phyloP scores from a whole-genome alignment of 768 basidiomycete genomes.

The Mycena polygramma region DNA sequence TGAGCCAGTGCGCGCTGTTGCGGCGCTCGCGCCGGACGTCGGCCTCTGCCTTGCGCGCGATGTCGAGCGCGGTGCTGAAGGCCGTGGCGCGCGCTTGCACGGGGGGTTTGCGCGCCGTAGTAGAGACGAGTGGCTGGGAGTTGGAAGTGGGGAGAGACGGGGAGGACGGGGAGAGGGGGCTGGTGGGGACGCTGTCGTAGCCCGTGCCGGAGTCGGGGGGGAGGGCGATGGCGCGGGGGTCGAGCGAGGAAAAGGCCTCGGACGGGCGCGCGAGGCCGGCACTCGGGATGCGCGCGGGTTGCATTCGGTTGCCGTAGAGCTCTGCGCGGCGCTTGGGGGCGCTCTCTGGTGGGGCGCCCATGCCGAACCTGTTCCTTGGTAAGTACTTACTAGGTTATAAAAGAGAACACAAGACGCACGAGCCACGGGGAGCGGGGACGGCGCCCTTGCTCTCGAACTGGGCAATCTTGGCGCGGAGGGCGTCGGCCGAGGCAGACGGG shows the following conservation, averaged over 20 bases:
- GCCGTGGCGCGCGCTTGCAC: constrained; percentile 47
- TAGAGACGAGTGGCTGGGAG: background rate
- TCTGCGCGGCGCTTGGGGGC: constrained; percentile 69
- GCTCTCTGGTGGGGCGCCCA: constrained; percentile 60
- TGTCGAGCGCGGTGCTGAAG: constrained; percentile 57
- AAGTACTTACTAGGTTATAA: background rate
- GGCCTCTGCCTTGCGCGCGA: constrained; percentile 54
- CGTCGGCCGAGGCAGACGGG: constrained; percentile 46
- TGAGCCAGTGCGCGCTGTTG: constrained; percentile 36
- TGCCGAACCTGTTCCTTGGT: constrained; percentile 44
- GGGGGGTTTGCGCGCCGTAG: background rate
- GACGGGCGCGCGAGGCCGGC: constrained; percentile 38
- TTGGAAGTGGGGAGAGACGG: background rate
- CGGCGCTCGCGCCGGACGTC: constrained; percentile 40
- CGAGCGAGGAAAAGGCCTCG: constrained; percentile 21
- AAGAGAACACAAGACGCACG: constrained; percentile 20
- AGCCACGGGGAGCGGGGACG: constrained; percentile 77
- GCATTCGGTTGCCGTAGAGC: constrained; percentile 82
- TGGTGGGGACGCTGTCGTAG: background rate
- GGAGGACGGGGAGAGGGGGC: background rate
- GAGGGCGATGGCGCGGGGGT: constrained; percentile 25
- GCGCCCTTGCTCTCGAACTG: constrained; percentile 86
- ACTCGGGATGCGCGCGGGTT: constrained; percentile 46
- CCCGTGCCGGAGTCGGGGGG: background rate
- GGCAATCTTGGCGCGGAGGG: constrained; percentile 75